phyloP scores from a whole-genome alignment of 2,329 filamentous ascomycete genomes.

The Neurospora crassa region DNA sequence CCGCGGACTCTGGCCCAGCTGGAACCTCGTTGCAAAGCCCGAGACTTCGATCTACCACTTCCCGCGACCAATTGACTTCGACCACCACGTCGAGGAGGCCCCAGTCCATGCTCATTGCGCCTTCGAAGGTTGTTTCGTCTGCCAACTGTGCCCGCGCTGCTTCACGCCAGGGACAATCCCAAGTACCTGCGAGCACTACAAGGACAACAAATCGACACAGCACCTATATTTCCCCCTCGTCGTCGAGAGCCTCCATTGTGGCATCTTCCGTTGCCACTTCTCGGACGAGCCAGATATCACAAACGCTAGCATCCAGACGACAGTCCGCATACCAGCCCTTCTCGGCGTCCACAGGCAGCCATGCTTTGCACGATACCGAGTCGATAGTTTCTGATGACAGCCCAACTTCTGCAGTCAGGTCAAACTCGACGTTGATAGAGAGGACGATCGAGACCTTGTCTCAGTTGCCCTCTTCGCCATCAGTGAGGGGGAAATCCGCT shows the following conservation, averaged over 20 bases:
- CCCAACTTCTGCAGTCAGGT: conserved; percentile 13
- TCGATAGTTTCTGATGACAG: not conserved
- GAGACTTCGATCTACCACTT: conserved; percentile 30
- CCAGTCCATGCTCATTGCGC: conserved; percentile 8
- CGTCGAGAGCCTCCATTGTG: not conserved
- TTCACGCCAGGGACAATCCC: not conserved
- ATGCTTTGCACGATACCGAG: not conserved
- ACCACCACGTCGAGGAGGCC: conserved; percentile 1
- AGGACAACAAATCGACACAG: not conserved
- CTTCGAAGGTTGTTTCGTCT: conserved; percentile 14
- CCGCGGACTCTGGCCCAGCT: not conserved
- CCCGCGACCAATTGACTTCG: conserved; percentile 28
- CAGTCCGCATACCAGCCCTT: not conserved
- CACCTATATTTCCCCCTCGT: not conserved
- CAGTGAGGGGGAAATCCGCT: conserved; percentile 46
- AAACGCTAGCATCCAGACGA: not conserved
- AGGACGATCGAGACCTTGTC: conserved; percentile 79
- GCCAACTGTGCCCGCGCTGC: conserved; percentile 1
- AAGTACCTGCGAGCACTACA: not conserved
- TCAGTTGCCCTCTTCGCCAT: conserved; percentile 68
- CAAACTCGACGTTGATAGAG: conserved; percentile 60
- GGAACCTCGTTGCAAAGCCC: conserved; percentile 24
- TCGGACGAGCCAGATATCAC: not conserved
- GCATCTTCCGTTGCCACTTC: not conserved
- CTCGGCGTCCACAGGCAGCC: not conserved